These are phyloP conservation scores for Pichia cephalocereana DNA, from an alignment of 805 yeast species.

Conservation along the genomic window DNA sequence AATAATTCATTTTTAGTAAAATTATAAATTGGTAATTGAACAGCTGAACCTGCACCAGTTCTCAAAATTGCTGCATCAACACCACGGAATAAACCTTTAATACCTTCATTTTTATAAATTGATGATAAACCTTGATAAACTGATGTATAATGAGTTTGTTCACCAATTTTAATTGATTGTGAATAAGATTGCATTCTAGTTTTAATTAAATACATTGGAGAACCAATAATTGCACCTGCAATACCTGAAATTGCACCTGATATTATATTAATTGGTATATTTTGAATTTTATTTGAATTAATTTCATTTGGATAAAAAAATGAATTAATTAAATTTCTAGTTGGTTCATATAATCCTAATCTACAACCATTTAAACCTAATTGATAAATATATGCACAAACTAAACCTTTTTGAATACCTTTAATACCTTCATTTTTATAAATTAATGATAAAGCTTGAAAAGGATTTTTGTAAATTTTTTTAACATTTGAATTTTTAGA, in stretches of 20 bases:
- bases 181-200: constrained; percentile 96
- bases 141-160: constrained; percentile 79
- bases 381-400: constrained; percentile 87
- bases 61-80: constrained; percentile 90
- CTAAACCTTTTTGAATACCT: constrained; percentile 84
- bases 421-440: constrained; percentile 73
- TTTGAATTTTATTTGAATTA: constrained; percentile 42
- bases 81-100: constrained; percentile 77
- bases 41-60: constrained; percentile 94
- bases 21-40: constrained; percentile 87
- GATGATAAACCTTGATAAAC: constrained; percentile 58
- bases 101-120: constrained; percentile 60
- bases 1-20: constrained; percentile 58
- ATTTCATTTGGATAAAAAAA: constrained; percentile 38
- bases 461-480: constrained; percentile 63
- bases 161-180: constrained; percentile 58
- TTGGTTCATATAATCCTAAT: constrained; percentile 89
- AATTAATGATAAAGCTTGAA: constrained; percentile 73
- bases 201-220: constrained; percentile 87
- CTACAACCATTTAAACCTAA: constrained; percentile 89
- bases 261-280: constrained; percentile 51
- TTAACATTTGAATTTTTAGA: constrained; percentile 35
- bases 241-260: constrained; percentile 83
- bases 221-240: constrained; percentile 82
- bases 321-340: constrained; percentile 50